phyloP scores from a whole-genome alignment of 306 rosid genomes.

The Oemleria cerasiformis region DNA sequence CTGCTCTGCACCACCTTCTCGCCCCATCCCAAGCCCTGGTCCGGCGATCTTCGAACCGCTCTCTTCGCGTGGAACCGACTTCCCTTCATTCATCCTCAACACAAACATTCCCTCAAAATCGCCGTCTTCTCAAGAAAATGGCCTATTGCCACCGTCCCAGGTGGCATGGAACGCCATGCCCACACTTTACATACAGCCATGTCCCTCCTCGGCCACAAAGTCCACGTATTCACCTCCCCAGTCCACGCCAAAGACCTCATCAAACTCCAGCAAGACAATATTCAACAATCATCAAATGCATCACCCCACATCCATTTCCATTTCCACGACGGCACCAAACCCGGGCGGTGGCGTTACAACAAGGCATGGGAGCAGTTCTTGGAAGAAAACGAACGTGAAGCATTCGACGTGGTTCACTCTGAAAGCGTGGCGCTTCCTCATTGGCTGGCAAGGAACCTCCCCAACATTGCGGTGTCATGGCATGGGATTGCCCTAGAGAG shows the following conservation, averaged over 20 bases:
- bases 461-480: conserved; percentile 91
- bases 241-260: conserved; percentile 7
- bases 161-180: conserved; percentile 98
- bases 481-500: conserved; percentile 94
- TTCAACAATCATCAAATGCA: conserved; percentile 27
- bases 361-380: conserved; percentile 85
- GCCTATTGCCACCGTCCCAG: conserved; percentile 82
- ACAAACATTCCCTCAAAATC: conserved; percentile 48
- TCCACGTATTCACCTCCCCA: conserved; percentile 86
- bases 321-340: conserved; percentile 93
- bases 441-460: conserved; percentile 56
- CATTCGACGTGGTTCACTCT: conserved; percentile 86
- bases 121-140: conserved; percentile 94
- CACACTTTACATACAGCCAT: conserved; percentile 83
- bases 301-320: conserved; percentile 65
- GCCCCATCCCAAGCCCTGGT: conserved; percentile 45
- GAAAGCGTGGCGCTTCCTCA: conserved; percentile 96
- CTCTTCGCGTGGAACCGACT: conserved; percentile 87
- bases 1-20: no score
- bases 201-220: conserved; percentile 73
- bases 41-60: conserved; percentile 70
- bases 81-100: conserved; percentile 41
- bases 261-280: conserved; percentile 11
- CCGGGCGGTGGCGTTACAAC: conserved; percentile 83
- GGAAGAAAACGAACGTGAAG: conserved; percentile 46